phyloP scores from a whole-genome alignment of 129 eudicot species.

The Flaveria robusta region DNA sequence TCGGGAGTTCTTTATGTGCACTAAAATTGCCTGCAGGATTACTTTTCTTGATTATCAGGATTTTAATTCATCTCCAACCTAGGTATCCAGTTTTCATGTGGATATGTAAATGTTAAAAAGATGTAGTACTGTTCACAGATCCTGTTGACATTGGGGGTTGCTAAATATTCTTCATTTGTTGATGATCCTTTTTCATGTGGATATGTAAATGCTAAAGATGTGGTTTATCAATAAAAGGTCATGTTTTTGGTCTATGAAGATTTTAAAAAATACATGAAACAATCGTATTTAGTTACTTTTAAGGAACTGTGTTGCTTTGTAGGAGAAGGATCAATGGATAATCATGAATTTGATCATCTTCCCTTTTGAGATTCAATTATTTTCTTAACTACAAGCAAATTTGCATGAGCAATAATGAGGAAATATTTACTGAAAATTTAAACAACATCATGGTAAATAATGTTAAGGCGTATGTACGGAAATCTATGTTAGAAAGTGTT shows the following conservation, averaged over 20 bases:
- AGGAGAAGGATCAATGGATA: neutral
- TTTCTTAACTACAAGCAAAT: neutral
- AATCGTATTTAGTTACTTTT: neutral
- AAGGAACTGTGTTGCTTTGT: too few relatives aligned
- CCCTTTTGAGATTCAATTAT: neutral
- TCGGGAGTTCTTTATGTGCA: neutral
- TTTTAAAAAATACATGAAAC: neutral
- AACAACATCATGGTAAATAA: neutral
- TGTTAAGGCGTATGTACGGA: neutral
- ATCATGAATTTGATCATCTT: neutral
- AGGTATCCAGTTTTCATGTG: neutral
- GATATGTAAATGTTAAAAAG: neutral
- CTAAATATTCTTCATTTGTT: neutral
- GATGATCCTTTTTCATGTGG: neutral
- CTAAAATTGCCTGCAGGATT: conserved; percentile 9
- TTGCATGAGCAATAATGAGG: neutral
- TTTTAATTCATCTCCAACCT: conserved; percentile 4
- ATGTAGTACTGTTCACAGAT: neutral
- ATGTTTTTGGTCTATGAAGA: neutral
- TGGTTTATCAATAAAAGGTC: conserved; percentile 2
- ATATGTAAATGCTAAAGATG: too few relatives aligned
- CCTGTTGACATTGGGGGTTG: conserved; percentile 4
- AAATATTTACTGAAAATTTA: neutral
- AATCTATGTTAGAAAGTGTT: neutral
- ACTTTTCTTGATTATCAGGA: neutral